Base-by-base conservation (phyloP, 2,329 filamentous ascomycete species). In the Fusarium nelsonii region DNA sequence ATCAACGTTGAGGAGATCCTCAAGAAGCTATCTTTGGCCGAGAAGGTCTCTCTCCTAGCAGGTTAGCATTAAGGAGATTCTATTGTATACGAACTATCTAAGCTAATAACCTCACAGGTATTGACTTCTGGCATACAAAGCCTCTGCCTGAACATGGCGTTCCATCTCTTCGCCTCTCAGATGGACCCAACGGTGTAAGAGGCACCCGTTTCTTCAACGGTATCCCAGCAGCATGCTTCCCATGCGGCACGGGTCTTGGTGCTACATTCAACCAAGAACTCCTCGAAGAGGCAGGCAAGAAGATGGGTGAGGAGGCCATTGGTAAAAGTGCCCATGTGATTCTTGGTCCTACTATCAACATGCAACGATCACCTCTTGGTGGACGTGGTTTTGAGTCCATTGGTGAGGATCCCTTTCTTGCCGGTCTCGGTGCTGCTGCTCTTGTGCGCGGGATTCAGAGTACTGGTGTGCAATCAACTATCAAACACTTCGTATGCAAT, bases 41-140 rank as follows among this genome's bases (percentile, higher is more conserved):
- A 88, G 72, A 88, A 88, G 75, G 81, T 85, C 49, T 83, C 85
- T 41, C 78, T 88, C 43, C 78, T 88, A 51, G 81, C 85, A 46
- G 84, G 84, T 84, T 65, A 53, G 78, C 59, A 23, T 23, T 16
- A n/a, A n/a, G 10, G 23, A 10, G 16, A 54, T 8, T 14, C 18
- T 15, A 3, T 14, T 20, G 10, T 20, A 30, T 30, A 16, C 16
- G 33, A 51, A 28, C 12, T 41, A 14, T 28, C 6, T 30, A 18
- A 36, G 15, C 61, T 65, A 12, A 69, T 23, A 30, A 8, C 2
- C 30, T 23, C 4, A 20, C 58, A 85, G 88, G 88, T 58, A 84
- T 86, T 68, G 90, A 92, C 78, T 91, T 91, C 73, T 92, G 90
- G 90, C 88, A 91, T 73, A 90, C 90, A 34, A 85, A 87, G 69